Evolutionary conservation across 768 basidiomycete species (phyloP).

Genomic region (Termitomyces sp.): DNA sequence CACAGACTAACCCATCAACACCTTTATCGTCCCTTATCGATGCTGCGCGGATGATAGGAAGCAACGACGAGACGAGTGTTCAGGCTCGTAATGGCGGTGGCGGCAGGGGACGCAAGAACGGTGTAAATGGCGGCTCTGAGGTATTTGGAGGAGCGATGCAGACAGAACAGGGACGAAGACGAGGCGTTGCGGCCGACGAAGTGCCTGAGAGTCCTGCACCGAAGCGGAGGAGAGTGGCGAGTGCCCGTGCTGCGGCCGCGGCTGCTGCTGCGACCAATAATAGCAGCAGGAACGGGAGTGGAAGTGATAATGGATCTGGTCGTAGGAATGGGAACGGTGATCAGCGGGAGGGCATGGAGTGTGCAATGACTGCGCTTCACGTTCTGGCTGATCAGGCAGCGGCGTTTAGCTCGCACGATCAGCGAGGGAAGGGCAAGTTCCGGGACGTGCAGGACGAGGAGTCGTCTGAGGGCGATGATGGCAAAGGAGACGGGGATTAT

Average conservation of each 20-base stretch:
- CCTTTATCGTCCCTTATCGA: slow-evolving; percentile 53
- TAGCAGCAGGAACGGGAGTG: neutral
- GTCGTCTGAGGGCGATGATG: neutral
- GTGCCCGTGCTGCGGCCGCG: slow-evolving; percentile 4
- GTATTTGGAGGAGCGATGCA: neutral
- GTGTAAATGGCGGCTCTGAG: slow-evolving; percentile 13
- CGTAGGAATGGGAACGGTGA: slow-evolving; percentile 6
- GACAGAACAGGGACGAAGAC: slow-evolving; percentile 8
- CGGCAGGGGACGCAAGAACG: slow-evolving; percentile 13
- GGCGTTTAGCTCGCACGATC: slow-evolving; percentile 34
- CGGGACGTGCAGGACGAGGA: slow-evolving; percentile 12
- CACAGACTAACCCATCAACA: slow-evolving; percentile 38
- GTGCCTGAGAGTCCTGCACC: slow-evolving; percentile 29
- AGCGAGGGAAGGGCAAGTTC: slow-evolving; percentile 12
- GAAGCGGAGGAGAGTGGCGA: slow-evolving; percentile 26
- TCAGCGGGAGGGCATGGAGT: slow-evolving; percentile 15
- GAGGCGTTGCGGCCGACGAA: slow-evolving; percentile 19
- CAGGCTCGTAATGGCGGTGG: slow-evolving; percentile 22
- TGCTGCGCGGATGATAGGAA: slow-evolving; percentile 52
- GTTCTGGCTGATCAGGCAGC: slow-evolving; percentile 74
- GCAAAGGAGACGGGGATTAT: slow-evolving; percentile 1
- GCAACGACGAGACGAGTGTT: slow-evolving; percentile 21
- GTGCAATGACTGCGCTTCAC: slow-evolving; percentile 54
- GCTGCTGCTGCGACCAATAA: neutral
- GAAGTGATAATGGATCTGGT: neutral